Evolutionary conservation across 805 yeast species (phyloP), one percentile per base, ranked within the genome.

Genomic region (Barnettozyma californica): DNA sequence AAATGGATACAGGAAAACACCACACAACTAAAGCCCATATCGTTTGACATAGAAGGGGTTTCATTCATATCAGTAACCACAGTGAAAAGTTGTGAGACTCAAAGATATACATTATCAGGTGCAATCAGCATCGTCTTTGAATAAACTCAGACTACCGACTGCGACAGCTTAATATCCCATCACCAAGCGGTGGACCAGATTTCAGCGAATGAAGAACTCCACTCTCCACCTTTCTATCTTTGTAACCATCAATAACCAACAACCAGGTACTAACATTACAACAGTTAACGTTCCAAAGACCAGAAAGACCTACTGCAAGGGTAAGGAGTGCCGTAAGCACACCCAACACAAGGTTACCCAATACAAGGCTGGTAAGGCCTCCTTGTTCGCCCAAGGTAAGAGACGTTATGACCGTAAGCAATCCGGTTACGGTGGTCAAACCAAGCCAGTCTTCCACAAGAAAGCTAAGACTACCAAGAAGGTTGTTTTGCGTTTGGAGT

Each of bases 401-500:
- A 90, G 99, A 84, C 91, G 99, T 84, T 94, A 94, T 83, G 99
- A 94, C 92, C 96, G 99, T 81, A 94, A 94, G 80, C 99, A 94
- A 83, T 74, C 87, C 69, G 99, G 99, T 90, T 94, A 83, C 81
- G 99, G 99, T 88, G 99, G 99, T 88, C 99, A 94, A 83, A 94
- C 99, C 80, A 94, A 90, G 84, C 99, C 84, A 74, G 86, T 94
- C 80, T 94, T 94, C 97, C 98, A 90, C 87, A 94, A 94, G 88
- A 94, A 94, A 80, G 99, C 99, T 69, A 94, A 94, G 90, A 94
- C 98, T 67, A 94, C 99, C 83, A 94, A 94, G 90, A 94, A 94
- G 87, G 96, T 94, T 75, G 99, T 94, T 63, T 86, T 94, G 74
- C 92, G 97, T 83, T 85, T 94, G 73, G 99, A 94, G 83, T 94